phyloP scores from a whole-genome alignment of 169 alveolate genomes.

The Cystoisospora suis region DNA sequence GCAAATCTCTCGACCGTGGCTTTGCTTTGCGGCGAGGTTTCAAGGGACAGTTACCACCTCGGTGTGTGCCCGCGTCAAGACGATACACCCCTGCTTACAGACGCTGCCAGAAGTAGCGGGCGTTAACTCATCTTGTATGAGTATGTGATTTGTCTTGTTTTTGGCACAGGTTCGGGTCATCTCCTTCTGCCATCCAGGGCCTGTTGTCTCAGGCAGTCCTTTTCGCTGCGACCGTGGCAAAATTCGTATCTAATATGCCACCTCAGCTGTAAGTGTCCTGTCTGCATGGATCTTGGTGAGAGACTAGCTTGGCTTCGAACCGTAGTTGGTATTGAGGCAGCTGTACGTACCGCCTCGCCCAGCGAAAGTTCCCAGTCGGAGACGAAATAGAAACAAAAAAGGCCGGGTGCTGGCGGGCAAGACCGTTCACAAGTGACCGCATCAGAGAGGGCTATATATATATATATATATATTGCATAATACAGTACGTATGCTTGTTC shows the following conservation, averaged over 20 bases:
- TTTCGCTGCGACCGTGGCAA: slow-evolving; percentile 12
- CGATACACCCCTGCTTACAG: not conserved
- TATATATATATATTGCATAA: too few species aligned
- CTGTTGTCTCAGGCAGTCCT: not conserved
- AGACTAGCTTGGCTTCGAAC: not conserved
- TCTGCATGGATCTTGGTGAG: not conserved
- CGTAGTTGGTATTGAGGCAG: not conserved
- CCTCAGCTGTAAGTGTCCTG: not conserved
- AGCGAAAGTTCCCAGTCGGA: not conserved
- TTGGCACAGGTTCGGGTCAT: not conserved
- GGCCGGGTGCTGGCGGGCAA: not conserved
- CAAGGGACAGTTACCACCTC: not conserved
- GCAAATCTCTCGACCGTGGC: not conserved
- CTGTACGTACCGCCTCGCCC: not conserved
- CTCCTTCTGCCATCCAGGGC: not conserved
- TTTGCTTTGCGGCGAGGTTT: not conserved
- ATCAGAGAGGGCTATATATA: not conserved
- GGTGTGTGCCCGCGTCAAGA: not conserved
- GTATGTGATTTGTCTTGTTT: not conserved
- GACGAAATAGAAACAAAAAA: not conserved
- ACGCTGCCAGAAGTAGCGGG: not conserved
- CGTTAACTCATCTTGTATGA: not conserved
- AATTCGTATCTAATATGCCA: not conserved
- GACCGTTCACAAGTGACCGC: not conserved
- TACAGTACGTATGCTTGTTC: too few species aligned